Base-by-base conservation (phyloP, 805 yeast genomes). In the Monosporozyma unispora region DNA sequence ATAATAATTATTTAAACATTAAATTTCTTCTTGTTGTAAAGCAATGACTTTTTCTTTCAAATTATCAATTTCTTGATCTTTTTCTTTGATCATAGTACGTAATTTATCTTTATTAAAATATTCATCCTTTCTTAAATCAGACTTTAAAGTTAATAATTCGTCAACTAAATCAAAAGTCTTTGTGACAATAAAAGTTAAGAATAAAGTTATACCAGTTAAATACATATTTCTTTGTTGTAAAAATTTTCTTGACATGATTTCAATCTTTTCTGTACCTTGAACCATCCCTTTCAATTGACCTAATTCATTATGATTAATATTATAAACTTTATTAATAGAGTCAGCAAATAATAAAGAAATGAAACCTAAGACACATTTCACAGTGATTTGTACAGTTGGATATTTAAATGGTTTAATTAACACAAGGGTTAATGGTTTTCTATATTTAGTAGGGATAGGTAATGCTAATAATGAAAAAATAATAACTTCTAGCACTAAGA, bases 191-290 rank as follows among this genome's bases (percentile, higher is more conserved):
- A 90, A 74, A 1, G 96, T 86, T 61, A 93, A 73, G 66, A 93
- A 93, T 66, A 93, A 77, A 2, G 98, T 89, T 70, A 90, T 88
- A 1, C 99, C 99, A 57, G 96, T 88, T 46, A 93, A 75, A 61
- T 93, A 93, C 83, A 89, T 80, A 74, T 93, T 93, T 72, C 99
- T 81, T 72, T 93, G 99, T 19, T 97, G 88, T 63, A 90, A 90
- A 69, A 93, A 93, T 62, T 89, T 79, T 68, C 96, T 80, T 21
- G 96, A 93, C 67, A 85, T 89, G 49, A 86, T 75, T 62, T 93
- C 98, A 19, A 88, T 71, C 51, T 96, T 76, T 58, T 86, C 91
- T 52, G 67, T 69, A 44, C 69, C 62, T 16, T 27, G 50, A 9
- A 39, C 46, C 39, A 44, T 16, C 14, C 39, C 28, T 14, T 33